phyloP scores from a whole-genome alignment of 2,329 filamentous ascomycete genomes.

The Sporothrix humicola region DNA sequence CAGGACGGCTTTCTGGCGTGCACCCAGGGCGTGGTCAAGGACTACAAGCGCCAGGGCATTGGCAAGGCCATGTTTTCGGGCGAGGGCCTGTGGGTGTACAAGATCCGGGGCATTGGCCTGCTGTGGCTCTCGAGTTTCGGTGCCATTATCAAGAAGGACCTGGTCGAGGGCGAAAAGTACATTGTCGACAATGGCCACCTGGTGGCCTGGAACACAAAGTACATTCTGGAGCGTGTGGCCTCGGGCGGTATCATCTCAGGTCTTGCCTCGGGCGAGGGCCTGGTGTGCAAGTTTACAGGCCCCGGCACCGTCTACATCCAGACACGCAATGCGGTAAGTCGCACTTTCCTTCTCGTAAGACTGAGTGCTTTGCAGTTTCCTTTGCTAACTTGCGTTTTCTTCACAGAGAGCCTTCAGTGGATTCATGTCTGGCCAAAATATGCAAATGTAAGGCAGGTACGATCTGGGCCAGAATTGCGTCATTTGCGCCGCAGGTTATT shows the following conservation, averaged over 20 bases:
- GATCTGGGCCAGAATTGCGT: too few relatives aligned
- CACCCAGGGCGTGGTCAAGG: slow-evolving; percentile 85
- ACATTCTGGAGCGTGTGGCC: slow-evolving; percentile 85
- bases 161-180: slow-evolving; percentile 78
- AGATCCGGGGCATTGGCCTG: slow-evolving; percentile 78
- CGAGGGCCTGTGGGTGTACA: slow-evolving; percentile 90
- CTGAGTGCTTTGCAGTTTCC: not conserved
- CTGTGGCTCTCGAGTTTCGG: slow-evolving; percentile 93
- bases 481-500: not conserved
- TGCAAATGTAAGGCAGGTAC: slow-evolving; percentile 38
- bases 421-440: slow-evolving; percentile 57
- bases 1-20: slow-evolving; percentile 84
- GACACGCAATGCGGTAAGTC: slow-evolving; percentile 78
- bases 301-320: slow-evolving; percentile 93
- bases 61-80: slow-evolving; percentile 93
- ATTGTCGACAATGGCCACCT: slow-evolving; percentile 92
- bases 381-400: slow-evolving; percentile 9
- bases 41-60: slow-evolving; percentile 84
- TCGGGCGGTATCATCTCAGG: slow-evolving; percentile 94
- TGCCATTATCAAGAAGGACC: slow-evolving; percentile 90
- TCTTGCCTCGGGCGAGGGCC: slow-evolving; percentile 78
- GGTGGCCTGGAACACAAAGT: slow-evolving; percentile 96
- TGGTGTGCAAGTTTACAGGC: slow-evolving; percentile 92
- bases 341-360: not conserved
- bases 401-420: slow-evolving; percentile 58